Conservation (phyloP, 371 early-diverging fungal genomes). For the Mucor mucedo region DNA sequence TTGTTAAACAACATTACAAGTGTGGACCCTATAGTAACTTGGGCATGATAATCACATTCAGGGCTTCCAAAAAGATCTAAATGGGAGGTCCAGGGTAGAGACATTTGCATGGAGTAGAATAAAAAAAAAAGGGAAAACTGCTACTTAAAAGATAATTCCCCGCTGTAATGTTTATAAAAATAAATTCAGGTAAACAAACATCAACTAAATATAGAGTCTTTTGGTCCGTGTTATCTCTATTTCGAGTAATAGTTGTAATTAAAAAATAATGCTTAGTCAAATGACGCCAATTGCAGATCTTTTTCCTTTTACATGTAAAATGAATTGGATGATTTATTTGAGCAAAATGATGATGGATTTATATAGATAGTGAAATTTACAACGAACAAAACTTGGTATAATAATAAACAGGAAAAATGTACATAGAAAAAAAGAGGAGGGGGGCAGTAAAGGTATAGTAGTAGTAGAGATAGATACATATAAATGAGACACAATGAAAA, state of each 20-base stretch:
- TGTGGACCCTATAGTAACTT: conserved; percentile 14
- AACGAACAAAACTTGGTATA: conserved; percentile 13
- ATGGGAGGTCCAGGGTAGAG: conserved; percentile 12
- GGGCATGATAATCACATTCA: conserved; percentile 20
- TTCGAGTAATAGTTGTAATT: conserved; percentile 1
- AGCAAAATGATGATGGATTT: conserved; percentile 9
- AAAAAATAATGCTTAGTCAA: neutral
- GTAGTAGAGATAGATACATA: conserved; percentile 2
- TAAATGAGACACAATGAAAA: conserved; percentile 8
- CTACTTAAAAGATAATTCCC: neutral
- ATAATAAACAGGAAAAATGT: conserved; percentile 8
- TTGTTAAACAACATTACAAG: neutral
- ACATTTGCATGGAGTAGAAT: neutral
- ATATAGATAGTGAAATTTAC: conserved; percentile 11
- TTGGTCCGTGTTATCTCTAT: neutral
- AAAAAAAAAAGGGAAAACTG: neutral
- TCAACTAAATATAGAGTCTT: too few species aligned
- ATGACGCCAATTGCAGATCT: neutral
- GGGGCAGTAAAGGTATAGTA: conserved; percentile 1
- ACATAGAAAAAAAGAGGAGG: conserved; percentile 2
- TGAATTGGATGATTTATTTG: neutral
- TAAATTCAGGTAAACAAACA: too few species aligned
- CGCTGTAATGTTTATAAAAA: too few species aligned
- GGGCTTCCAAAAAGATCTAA: conserved; percentile 14
- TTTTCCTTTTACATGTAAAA: neutral